These are phyloP conservation scores for Cystofilobasidium bisporidii DNA, from an alignment of 768 basidiomycete genomes.

Conservation along the genomic window DNA sequence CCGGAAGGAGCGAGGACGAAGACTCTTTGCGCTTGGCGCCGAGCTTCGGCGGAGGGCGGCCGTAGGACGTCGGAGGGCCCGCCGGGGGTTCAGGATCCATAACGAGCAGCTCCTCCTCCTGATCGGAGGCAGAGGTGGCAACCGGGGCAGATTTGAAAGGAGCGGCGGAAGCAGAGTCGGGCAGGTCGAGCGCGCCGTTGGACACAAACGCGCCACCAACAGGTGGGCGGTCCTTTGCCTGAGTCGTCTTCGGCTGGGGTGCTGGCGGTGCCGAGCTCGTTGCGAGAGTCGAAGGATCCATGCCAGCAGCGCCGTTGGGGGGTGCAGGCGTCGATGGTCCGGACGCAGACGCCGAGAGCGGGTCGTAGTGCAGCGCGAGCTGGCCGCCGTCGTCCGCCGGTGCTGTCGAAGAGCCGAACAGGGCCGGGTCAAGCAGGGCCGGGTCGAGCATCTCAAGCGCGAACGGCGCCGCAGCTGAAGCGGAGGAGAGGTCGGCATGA, in stretches of 20 bases:
- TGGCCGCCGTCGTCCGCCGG: not conserved
- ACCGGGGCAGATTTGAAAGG: too few relatives aligned
- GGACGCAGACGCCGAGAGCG: too few relatives aligned
- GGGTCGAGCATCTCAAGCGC: constrained; percentile 1
- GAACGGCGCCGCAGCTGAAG: not conserved
- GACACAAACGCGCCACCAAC: too few relatives aligned
- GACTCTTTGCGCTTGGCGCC: not conserved
- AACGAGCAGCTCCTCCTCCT: not conserved
- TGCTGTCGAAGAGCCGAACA: too few relatives aligned
- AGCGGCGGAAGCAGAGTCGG: not conserved
- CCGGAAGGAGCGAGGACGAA: not conserved
- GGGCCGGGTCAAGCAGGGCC: not conserved
- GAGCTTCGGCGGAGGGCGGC: not conserved
- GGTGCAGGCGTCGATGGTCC: too few relatives aligned
- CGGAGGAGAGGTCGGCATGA: not conserved
- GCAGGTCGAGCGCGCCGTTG: not conserved
- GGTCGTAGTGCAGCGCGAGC: too few relatives aligned
- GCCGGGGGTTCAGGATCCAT: not conserved
- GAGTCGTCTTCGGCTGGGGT: too few relatives aligned
- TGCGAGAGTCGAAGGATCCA: too few relatives aligned
- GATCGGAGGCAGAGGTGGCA: not conserved
- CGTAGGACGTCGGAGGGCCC: not conserved
- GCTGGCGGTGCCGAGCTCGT: too few relatives aligned
- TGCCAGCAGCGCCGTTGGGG: too few relatives aligned
- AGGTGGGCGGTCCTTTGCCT: too few relatives aligned